phyloP scores from a whole-genome alignment of 768 basidiomycete species.

The Rhizopogon vinicolor region DNA sequence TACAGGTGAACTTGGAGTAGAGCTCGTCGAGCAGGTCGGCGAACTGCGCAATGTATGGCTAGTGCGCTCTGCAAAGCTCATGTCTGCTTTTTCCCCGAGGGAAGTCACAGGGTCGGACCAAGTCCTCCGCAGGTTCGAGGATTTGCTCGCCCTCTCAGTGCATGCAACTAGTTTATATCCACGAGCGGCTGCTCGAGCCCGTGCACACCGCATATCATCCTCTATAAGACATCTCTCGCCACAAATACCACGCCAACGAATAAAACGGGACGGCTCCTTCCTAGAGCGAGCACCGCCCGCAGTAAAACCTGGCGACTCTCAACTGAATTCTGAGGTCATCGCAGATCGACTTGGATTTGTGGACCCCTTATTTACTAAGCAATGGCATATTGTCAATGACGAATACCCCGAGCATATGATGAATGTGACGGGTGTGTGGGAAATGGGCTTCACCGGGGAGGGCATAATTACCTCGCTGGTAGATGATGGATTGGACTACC shows the following conservation, averaged over 20 bases:
- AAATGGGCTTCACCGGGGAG: conserved; percentile 81
- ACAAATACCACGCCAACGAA: conserved; percentile 63
- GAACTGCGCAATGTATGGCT: conserved; percentile 83
- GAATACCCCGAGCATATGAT: conserved; percentile 77
- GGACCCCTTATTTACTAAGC: conserved; percentile 79
- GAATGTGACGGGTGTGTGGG: conserved; percentile 94
- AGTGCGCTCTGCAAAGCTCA: conserved; percentile 52
- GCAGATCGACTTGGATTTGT: conserved; percentile 60
- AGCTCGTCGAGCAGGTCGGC: conserved; percentile 86
- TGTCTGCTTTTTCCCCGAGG: conserved; percentile 19
- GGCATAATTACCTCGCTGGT: conserved; percentile 86
- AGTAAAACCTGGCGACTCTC: conserved; percentile 30
- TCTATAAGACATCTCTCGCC: conserved; percentile 58
- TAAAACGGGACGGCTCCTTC: conserved; percentile 43
- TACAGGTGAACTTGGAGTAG: conserved; percentile 59
- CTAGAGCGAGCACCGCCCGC: conserved; percentile 52
- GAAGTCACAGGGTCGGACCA: conserved; percentile 32
- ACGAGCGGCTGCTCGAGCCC: conserved; percentile 23
- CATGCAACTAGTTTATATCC: background rate
- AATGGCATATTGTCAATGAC: conserved; percentile 96
- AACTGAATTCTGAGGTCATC: conserved; percentile 35
- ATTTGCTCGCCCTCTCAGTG: conserved; percentile 27
- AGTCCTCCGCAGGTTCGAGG: conserved; percentile 46
- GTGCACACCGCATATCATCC: conserved; percentile 43
- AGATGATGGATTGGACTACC: conserved; percentile 94